Evolutionary conservation across 352 stramenopile genomes (phyloP).

Genomic region (Phytophthora nicotianae): DNA sequence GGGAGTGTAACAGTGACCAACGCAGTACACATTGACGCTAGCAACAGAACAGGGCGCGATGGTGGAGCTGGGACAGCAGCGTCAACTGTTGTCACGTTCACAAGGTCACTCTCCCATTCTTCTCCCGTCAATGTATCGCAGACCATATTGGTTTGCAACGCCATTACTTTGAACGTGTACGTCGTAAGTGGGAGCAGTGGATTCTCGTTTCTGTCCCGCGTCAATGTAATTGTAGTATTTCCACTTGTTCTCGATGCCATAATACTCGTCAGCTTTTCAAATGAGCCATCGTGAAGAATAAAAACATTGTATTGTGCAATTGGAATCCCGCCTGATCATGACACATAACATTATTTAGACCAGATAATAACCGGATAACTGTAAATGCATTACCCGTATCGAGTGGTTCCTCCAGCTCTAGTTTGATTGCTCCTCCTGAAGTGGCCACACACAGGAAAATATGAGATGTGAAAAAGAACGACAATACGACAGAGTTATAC

Average conservation of each 20-base stretch:
- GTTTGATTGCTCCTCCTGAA: slow-evolving; percentile 40
- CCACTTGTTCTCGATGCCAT: slow-evolving; percentile 18
- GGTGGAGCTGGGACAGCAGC: slow-evolving; percentile 39
- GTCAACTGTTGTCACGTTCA: slow-evolving; percentile 30
- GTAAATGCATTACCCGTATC: slow-evolving; percentile 38
- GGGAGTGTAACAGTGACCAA: slow-evolving; percentile 26
- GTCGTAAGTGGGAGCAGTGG: slow-evolving; percentile 29
- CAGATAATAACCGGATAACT: background rate
- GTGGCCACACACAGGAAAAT: slow-evolving; percentile 1
- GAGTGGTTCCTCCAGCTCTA: slow-evolving; percentile 40
- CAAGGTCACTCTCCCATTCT: slow-evolving; percentile 37
- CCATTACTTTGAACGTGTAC: slow-evolving; percentile 54
- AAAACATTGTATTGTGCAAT: slow-evolving; percentile 46
- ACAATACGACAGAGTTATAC: slow-evolving; percentile 23
- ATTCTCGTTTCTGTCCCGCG: slow-evolving; percentile 12
- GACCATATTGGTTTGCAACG: slow-evolving; percentile 41
- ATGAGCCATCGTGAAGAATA: slow-evolving; percentile 13
- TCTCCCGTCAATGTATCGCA: slow-evolving; percentile 41
- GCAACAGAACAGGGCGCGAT: slow-evolving; percentile 17
- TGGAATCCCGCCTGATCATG: slow-evolving; percentile 28
- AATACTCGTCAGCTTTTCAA: slow-evolving; percentile 37
- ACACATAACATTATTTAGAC: slow-evolving; percentile 3
- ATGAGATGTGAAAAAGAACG: background rate
- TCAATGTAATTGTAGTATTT: slow-evolving; percentile 21
- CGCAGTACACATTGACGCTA: slow-evolving; percentile 24